These are phyloP conservation scores for Puccinellia tenuiflora DNA, from an alignment of 176 grass and related monocot genomes.

Conservation along the genomic window DNA sequence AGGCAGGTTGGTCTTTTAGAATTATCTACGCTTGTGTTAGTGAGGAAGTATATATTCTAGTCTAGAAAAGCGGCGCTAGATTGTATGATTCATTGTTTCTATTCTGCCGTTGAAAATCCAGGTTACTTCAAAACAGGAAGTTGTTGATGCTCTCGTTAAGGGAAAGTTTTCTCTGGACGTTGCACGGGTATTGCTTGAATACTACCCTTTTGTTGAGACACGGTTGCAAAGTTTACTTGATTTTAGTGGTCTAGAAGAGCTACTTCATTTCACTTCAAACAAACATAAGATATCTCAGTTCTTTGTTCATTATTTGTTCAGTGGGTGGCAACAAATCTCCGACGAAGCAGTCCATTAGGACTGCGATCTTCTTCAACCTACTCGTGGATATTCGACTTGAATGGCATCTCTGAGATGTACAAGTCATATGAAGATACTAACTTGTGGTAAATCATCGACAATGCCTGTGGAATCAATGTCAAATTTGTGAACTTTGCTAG, in stretches of 20 bases:
- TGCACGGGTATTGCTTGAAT: constrained; percentile 55
- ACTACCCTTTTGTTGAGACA: not conserved
- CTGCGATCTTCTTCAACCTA: constrained; percentile 38
- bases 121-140: constrained; percentile 77
- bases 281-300: constrained; percentile 14
- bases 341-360: constrained; percentile 33
- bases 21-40: not conserved
- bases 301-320: constrained; percentile 26
- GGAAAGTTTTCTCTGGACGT: constrained; percentile 78
- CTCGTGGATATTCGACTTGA: constrained; percentile 88
- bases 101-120: constrained; percentile 33
- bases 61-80: not conserved
- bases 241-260: not conserved
- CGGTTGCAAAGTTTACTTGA: not conserved
- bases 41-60: not conserved
- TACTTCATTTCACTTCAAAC: constrained; percentile 1
- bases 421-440: constrained; percentile 89
- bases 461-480: not conserved
- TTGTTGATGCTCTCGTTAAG: constrained; percentile 63
- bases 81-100: constrained; percentile 1
- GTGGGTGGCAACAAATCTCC: constrained; percentile 91
- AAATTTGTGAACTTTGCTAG: not conserved
- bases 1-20: constrained; percentile 38
- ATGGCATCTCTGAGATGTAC: constrained; percentile 91
- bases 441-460: constrained; percentile 53